Base-by-base conservation (phyloP, 805 yeast species). In the Candida nanaspora region DNA sequence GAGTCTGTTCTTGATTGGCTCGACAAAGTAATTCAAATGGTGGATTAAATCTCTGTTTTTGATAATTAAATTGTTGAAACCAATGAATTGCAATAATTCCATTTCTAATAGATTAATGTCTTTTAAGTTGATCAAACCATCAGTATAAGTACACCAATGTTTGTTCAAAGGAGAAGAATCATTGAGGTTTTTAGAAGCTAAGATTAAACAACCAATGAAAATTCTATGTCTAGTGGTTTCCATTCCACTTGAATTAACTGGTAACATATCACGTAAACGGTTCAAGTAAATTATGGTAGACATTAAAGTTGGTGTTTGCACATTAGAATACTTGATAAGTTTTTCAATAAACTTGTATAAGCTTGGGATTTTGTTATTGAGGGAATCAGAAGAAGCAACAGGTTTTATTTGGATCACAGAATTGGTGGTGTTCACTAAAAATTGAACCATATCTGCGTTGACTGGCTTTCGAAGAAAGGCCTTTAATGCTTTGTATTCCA, bases 271-370 rank as follows among this genome's bases (percentile, higher is more conserved):
- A 50, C 91, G 77, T 51, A 93, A 70, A 49, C 87, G 82, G 41
- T 82, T 79, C 45, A 91, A 68, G 59, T 86, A 91, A 14, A 88
- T 89, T 41, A 89, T 70, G 5, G 96, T 75, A 18, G 97, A 81
- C 98, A 93, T 91, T 47, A 91, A 71, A 1, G 98, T 91, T 28
- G 97, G 87, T 4, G 96, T 85, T 63, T 88, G 96, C 33, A 91
- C 98, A 59, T 89, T 88, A 6, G 97, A 86, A 53, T 84, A 79
- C 41, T 69, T 70, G 51, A 91, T 80, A 46, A 91, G 66, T 22
- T 72, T 75, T 45, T 78, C 72, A 49, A 93, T 89, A 66, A 93
- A 91, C 20, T 63, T 63, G 34, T 65, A 64, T 35, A 86, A 66
- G 0, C 80, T 57, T 3, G 78, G 77, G 14, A 62, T 53, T 22